phyloP scores from a whole-genome alignment of 1,284 basidiomycete genomes.

The Apiotrichum akiyoshidainum region DNA sequence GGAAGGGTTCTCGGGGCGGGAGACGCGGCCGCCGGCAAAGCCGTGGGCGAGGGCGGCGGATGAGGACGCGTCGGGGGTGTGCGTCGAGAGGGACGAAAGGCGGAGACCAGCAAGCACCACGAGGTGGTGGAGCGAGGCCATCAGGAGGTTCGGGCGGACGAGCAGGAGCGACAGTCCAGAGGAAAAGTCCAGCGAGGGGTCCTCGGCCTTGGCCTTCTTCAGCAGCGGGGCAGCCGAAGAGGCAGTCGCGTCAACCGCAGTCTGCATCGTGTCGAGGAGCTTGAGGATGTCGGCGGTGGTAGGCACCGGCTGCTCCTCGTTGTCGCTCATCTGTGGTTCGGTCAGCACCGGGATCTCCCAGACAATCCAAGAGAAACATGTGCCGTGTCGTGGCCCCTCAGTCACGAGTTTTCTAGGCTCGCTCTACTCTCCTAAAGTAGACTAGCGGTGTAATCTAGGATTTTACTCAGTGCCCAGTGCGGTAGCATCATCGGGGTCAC shows the following conservation, averaged over 20 bases:
- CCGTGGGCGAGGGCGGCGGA: constrained; percentile 23
- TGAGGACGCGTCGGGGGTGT: constrained; percentile 13
- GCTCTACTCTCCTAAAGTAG: constrained; percentile 49
- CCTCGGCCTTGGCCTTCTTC: constrained; percentile 39
- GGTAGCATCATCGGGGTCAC: constrained; percentile 35
- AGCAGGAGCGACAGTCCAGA: constrained; percentile 87
- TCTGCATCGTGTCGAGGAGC: constrained; percentile 41
- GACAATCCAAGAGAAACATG: background rate
- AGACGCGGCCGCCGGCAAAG: constrained; percentile 13
- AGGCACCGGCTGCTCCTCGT: constrained; percentile 19
- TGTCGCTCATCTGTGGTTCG: constrained; percentile 21
- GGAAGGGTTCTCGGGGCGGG: constrained; percentile 3
- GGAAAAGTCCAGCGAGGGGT: constrained; percentile 60
- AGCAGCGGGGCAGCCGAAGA: constrained; percentile 39
- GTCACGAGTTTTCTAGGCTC: constrained; percentile 56
- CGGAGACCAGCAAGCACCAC: constrained; percentile 67
- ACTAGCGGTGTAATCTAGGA: constrained; percentile 47
- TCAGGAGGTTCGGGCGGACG: constrained; percentile 77
- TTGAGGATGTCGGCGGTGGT: constrained; percentile 35
- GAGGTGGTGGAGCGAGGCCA: constrained; percentile 85
- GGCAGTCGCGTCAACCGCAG: constrained; percentile 42
- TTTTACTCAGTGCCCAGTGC: constrained; percentile 51
- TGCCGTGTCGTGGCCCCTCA: constrained; percentile 34
- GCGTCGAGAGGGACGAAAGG: constrained; percentile 15
- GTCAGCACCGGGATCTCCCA: background rate